Base-by-base conservation (phyloP, 2,329 filamentous ascomycete species). In the Zymoseptoria passerinii region DNA sequence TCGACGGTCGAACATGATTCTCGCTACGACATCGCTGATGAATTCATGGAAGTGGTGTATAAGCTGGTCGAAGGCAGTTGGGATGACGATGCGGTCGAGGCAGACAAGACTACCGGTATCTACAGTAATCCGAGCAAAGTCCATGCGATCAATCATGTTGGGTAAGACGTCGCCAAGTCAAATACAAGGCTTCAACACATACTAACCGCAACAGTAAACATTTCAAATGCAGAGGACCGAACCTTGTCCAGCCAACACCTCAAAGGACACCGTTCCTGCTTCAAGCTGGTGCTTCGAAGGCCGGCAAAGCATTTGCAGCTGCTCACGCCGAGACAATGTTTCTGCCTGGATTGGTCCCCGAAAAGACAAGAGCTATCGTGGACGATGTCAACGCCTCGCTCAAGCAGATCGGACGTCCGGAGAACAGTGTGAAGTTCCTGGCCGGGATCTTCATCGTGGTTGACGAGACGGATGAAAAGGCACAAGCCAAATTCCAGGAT, bases 71-170 rank as follows among this genome's bases (percentile, higher is more conserved):
- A 70, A 54, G 64, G 66, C n/a, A 67, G 64, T 55, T 70, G 67
- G 66, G 66, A 67, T 35, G 66, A 68, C 48, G 60, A 60, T 52
- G 66, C 68, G 6, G 66, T 69, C 0, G 76, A 81, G 18, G 77
- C 81, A 0, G 80, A 87, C 66, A 78, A 80, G 18, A 72, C 81
- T 59, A 78, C 75, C 8, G 83, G 83, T 0, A 72, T 86, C 52
- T 88, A 87, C 68, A 80, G 79, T 0, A 74, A 80, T 19, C 79
- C 80, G 3, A 73, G 75, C 8, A 77, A 81, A 1, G 82, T 89
- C 2, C 78, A 85, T 8, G 72, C 80, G 58, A 88, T 68, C 60
- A 60, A 69, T 52, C 66, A 70, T 50, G 58, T 53, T 18, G 67
- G 65, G 62, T 62, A 49, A 49, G 61, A 56, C 8, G 9, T 44